Base-by-base conservation (phyloP, 2,329 filamentous ascomycete genomes). In the Dissoconium aciculare region DNA sequence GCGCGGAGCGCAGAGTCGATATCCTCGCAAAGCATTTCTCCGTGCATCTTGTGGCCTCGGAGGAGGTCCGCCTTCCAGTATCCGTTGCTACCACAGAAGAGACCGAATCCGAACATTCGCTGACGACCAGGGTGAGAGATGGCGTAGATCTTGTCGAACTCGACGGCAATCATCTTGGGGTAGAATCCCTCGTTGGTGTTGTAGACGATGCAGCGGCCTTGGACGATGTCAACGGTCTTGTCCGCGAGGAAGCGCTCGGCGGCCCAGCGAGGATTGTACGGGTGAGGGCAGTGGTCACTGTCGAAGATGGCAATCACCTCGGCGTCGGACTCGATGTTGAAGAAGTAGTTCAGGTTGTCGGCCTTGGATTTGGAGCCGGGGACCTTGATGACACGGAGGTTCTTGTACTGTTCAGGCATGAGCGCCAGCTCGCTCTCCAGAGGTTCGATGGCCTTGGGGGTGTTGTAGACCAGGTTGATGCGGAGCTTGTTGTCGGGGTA, bases 71-170 rank as follows among this genome's bases (percentile, higher is more conserved):
- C 54, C 30, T 56, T 52, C 62, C 62, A 65, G 44, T 62, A 65
- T 1, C 62, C 62, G 34, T 65, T 65, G 15, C 56, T 60, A 5
- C 62, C 62, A 31, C 59, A 63, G 46, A 65, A 64, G 4, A 64
- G 52, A 10, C 61, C 62, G 33, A 64, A 64, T 4, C 54, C 56
- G 45, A 57, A 64, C 52, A 64, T 57, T 4, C 55, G 51, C 6
- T 59, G 55, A 6, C 62, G 54, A 4, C 62, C 62, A 2, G 62
- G 62, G 38, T 65, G 62, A 8, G 62, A 63, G 8, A 64, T 61
- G 2, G 61, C 62, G 39, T 65, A 65, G 35, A 65, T 65, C 44
- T 64, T 64, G 45, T 65, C 62, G 33, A 65, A 65, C 37, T 65
- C 62, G 17, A 64, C 56, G 2, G 58, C 53, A 11, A 65, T 63